A percentile compares a stretch with the other conserved stretches of the same genome.
phyloP scores from a whole-genome alignment of 2,329 filamentous ascomycete genomes.

The Penicillium concentricum region DNA sequence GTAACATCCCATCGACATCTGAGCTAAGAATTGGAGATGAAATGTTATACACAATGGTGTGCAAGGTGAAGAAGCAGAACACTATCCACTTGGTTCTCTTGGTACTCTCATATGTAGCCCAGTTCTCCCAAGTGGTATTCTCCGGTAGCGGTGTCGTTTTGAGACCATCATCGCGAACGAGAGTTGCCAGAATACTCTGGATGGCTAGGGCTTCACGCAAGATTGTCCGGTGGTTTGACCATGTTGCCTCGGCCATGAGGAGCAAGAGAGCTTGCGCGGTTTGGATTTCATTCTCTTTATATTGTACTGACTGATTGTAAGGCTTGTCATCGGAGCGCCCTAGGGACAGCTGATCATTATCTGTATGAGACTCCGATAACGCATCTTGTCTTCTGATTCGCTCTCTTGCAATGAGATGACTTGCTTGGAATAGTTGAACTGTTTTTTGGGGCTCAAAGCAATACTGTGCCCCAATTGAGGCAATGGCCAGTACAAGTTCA shows the following conservation, averaged over 20 bases:
- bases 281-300: not conserved
- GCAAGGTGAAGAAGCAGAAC: conserved; percentile 20
- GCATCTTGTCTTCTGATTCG: not conserved
- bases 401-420: not conserved
- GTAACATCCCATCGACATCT: conserved; percentile 10
- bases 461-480: conserved; percentile 53
- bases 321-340: not conserved
- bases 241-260: conserved; percentile 20
- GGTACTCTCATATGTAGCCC: conserved; percentile 13
- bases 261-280: conserved; percentile 13
- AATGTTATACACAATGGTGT: conserved; percentile 17
- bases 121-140: conserved; percentile 12
- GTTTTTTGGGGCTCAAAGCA: conserved; percentile 41
- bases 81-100: conserved; percentile 16
- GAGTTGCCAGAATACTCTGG: conserved; percentile 24
- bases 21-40: conserved; percentile 15
- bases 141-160: conserved; percentile 8
- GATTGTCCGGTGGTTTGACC: conserved; percentile 25
- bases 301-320: not conserved
- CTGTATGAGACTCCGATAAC: not conserved
- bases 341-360: not conserved
- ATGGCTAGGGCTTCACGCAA: conserved; percentile 25
- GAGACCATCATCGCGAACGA: conserved; percentile 25
- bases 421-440: conserved; percentile 5
- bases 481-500: conserved; percentile 65